phyloP scores from a whole-genome alignment of 129 eudicot species.

The Mikania micrantha region DNA sequence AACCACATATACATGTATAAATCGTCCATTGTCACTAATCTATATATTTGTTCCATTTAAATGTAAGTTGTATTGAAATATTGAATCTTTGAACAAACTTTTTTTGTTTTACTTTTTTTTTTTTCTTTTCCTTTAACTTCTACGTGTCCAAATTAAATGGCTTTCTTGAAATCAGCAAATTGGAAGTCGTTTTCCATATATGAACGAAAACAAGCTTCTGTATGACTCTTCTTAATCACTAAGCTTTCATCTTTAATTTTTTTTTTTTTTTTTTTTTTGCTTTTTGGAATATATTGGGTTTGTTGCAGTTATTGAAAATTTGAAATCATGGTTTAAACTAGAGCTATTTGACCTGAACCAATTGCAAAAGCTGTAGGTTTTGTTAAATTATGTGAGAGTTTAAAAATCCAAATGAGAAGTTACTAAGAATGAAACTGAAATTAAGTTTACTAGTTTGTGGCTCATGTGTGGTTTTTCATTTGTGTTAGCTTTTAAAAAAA shows the following conservation, averaged over 20 bases:
- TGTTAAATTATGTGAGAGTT: neutral
- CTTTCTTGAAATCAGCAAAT: constrained; percentile 24
- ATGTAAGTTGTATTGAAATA: neutral
- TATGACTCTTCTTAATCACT: constrained; percentile 16
- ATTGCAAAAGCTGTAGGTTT: neutral
- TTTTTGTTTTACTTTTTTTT: constrained; percentile 1
- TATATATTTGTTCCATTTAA: neutral
- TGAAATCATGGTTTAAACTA: neutral
- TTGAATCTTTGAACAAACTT: constrained; percentile 22
- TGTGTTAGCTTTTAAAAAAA: too few relatives aligned
- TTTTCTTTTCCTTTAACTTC: too few relatives aligned
- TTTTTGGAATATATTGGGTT: constrained; percentile 17
- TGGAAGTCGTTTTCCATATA: neutral
- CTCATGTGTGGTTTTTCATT: too few relatives aligned
- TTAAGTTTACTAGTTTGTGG: neutral
- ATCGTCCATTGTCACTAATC: neutral
- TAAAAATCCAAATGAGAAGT: neutral
- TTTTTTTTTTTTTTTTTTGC: too few relatives aligned
- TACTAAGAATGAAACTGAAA: neutral
- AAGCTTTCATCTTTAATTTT: constrained; percentile 8
- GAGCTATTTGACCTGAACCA: neutral
- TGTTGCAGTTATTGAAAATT: constrained; percentile 14
- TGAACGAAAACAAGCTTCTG: constrained; percentile 15
- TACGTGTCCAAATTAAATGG: constrained; percentile 15
- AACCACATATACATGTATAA: neutral